These are phyloP conservation scores for Spizellomyces sp. DNA, from an alignment of 192 early-diverging fungal species.

Conservation along the genomic window DNA sequence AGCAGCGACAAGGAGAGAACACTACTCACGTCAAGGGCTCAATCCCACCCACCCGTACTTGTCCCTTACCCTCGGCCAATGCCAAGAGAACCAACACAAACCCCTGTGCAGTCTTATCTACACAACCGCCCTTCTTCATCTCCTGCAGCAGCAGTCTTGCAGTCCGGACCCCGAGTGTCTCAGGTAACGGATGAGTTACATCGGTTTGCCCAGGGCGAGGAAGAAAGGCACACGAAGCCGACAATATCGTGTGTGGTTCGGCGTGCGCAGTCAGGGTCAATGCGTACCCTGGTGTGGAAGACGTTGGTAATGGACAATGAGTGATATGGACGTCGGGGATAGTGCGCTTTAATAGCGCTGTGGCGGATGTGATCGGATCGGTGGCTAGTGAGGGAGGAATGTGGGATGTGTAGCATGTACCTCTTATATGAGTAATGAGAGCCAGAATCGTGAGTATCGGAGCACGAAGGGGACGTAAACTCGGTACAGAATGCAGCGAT, in stretches of 20 bases:
- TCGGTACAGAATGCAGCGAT: too few relatives aligned
- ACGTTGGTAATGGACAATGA: not conserved
- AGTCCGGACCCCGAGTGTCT: conserved; percentile 79
- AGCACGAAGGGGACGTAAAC: too few relatives aligned
- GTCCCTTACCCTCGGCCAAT: conserved; percentile 43
- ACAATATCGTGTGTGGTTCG: not conserved
- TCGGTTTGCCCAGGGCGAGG: not conserved
- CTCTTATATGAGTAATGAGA: too few relatives aligned
- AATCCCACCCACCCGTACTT: too few relatives aligned
- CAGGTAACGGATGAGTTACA: conserved; percentile 65
- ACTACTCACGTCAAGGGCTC: too few relatives aligned
- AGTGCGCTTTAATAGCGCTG: not conserved
- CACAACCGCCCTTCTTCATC: conserved; percentile 82
- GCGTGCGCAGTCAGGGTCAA: conserved; percentile 14
- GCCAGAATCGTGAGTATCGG: too few relatives aligned
- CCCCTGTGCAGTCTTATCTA: conserved; percentile 86
- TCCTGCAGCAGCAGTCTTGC: conserved; percentile 80
- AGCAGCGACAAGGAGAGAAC: too few relatives aligned
- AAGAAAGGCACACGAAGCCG: conserved; percentile 13
- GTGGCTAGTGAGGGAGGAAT: not conserved
- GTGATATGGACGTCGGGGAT: not conserved
- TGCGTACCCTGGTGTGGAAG: not conserved
- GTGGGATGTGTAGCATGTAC: too few relatives aligned
- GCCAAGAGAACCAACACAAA: conserved; percentile 83
- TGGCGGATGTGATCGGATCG: conserved; percentile 3